phyloP scores from a whole-genome alignment of 2,329 filamentous ascomycete species.

The Talaromyces marneffei region DNA sequence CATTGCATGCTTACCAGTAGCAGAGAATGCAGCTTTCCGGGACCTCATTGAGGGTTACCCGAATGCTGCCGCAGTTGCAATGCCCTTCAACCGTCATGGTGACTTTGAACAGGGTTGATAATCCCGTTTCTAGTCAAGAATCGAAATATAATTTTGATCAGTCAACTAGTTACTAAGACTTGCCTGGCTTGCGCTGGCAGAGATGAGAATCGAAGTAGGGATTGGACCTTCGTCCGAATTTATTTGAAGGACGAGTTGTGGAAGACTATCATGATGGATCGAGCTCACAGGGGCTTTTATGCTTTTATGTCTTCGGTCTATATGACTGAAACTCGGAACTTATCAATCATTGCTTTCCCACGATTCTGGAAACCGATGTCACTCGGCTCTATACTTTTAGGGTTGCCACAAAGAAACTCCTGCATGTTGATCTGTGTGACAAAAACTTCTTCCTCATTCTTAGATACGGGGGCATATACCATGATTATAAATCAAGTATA shows the following conservation, averaged over 20 bases:
- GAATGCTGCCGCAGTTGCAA: constrained; percentile 1
- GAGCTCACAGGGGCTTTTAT: background rate
- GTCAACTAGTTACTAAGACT: too few species aligned
- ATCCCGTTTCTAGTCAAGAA: background rate
- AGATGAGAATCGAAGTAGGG: too few species aligned
- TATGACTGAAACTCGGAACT: background rate
- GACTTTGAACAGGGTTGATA: background rate
- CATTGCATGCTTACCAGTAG: background rate
- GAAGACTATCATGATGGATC: background rate
- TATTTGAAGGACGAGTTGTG: background rate
- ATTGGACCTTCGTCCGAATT: background rate
- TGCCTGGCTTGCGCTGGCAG: too few species aligned
- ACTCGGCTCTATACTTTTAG: background rate
- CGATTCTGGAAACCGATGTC: background rate
- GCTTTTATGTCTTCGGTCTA: background rate
- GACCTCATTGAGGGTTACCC: background rate
- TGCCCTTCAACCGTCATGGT: background rate
- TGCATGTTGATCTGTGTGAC: background rate
- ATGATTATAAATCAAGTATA: background rate
- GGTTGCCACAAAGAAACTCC: background rate
- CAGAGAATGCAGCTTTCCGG: constrained; percentile 1
- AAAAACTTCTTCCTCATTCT: background rate
- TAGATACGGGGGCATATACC: background rate
- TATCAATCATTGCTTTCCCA: background rate
- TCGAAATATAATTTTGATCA: background rate